Evolutionary conservation across 2,329 filamentous ascomycete species (phyloP).

Genomic region (Aspergillus costaricaensis): DNA sequence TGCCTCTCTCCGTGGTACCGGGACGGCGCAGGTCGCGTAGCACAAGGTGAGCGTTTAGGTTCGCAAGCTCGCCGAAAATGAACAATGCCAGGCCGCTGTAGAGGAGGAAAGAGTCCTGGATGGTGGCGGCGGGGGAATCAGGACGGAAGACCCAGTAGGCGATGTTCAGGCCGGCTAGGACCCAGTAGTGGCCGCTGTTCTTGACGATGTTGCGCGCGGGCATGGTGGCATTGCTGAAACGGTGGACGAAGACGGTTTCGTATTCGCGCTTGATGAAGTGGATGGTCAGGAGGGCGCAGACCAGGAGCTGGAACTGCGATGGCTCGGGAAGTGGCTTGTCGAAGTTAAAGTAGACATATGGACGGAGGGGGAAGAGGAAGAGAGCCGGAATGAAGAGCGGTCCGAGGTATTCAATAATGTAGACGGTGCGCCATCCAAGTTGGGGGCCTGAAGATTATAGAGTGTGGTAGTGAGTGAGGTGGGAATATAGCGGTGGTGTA

Average conservation of each 20-base stretch:
- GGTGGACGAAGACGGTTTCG: slow-evolving; percentile 92
- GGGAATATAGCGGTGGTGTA: not conserved
- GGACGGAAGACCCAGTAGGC: slow-evolving; percentile 85
- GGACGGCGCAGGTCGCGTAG: slow-evolving; percentile 74
- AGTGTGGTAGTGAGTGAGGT: not conserved
- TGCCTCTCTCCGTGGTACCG: slow-evolving; percentile 82
- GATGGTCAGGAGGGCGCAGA: slow-evolving; percentile 70
- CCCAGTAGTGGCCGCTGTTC: slow-evolving; percentile 95
- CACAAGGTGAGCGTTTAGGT: slow-evolving; percentile 76
- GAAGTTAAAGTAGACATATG: slow-evolving; percentile 66
- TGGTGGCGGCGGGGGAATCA: slow-evolving; percentile 63
- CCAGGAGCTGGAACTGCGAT: slow-evolving; percentile 70
- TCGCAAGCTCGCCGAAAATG: slow-evolving; percentile 74
- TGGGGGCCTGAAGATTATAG: slow-evolving; percentile 67
- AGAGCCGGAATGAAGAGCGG: slow-evolving; percentile 84
- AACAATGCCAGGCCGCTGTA: slow-evolving; percentile 72
- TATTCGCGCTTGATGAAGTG: slow-evolving; percentile 96
- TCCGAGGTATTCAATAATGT: slow-evolving; percentile 91
- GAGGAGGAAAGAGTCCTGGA: slow-evolving; percentile 57
- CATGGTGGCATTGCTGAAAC: slow-evolving; percentile 95
- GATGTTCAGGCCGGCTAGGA: slow-evolving; percentile 75
- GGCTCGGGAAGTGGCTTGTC: slow-evolving; percentile 50
- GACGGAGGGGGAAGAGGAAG: slow-evolving; percentile 68
- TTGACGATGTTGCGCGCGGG: slow-evolving; percentile 87
- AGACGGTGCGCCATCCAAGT: slow-evolving; percentile 90